phyloP scores from a whole-genome alignment of 176 grass and related monocot species.

The Tillandsia fasciculata region DNA sequence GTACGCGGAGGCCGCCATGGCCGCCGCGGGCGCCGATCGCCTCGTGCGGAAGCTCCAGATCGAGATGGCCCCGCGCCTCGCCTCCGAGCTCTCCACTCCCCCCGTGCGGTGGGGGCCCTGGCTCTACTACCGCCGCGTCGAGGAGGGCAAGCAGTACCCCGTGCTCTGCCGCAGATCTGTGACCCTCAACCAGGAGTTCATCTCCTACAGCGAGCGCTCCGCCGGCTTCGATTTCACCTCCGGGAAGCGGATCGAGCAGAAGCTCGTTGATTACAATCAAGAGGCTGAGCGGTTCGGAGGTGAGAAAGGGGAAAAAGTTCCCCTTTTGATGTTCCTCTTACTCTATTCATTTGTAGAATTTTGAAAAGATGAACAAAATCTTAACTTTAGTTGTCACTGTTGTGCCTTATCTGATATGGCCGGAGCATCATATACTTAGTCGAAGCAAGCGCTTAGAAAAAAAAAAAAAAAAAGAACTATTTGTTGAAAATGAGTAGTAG shows the following conservation, averaged over 20 bases:
- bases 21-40: slow-evolving; percentile 49
- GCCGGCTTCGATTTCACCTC: slow-evolving; percentile 78
- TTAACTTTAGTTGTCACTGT: too few species aligned
- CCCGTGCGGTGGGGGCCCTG: slow-evolving; percentile 70
- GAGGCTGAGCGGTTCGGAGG: slow-evolving; percentile 80
- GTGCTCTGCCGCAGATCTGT: slow-evolving; percentile 74
- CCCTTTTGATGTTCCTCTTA: background rate
- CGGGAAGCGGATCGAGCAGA: slow-evolving; percentile 83
- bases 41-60: slow-evolving; percentile 81
- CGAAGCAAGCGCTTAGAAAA: too few species aligned
- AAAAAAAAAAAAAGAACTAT: too few species aligned
- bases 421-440: too few species aligned
- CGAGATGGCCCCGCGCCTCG: slow-evolving; percentile 76
- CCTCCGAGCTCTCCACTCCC: slow-evolving; percentile 60
- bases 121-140: slow-evolving; percentile 72
- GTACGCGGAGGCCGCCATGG: slow-evolving; percentile 77
- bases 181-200: slow-evolving; percentile 48
- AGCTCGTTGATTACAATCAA: slow-evolving; percentile 87
- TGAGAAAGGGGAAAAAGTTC: slow-evolving; percentile 22
- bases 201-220: slow-evolving; percentile 78
- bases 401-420: too few species aligned
- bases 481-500: too few species aligned
- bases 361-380: too few species aligned
- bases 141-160: slow-evolving; percentile 87
- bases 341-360: too few species aligned